Base-by-base conservation (phyloP, 768 basidiomycete genomes). In the Suillus spraguei region DNA sequence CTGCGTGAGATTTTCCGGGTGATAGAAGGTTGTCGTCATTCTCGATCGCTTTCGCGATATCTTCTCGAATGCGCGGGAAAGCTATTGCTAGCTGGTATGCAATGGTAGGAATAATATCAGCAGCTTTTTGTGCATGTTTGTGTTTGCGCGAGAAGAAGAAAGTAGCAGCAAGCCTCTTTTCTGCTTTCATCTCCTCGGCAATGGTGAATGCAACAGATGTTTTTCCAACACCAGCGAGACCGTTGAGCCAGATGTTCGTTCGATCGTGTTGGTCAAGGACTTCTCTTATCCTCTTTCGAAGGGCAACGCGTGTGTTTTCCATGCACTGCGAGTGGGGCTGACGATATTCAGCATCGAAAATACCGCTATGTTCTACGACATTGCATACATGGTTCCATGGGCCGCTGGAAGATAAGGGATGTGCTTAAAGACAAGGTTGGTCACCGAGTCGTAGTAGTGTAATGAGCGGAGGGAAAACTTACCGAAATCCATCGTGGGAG, bases 81-180 rank as follows among this genome's bases (percentile, higher is more conserved):
- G 35, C n/a, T 36, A 42, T 33, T 11, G 68, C 66, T 14, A 69
- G 61, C 35, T 68, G 65, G 36, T 67, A 68, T 5, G 68, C 67
- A 5, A 69, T 59, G 3, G 68, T 68, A 5, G 65, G 65, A 56
- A 69, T 63, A 9, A 69, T 46, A 1, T 53, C 28, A 7, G 52
- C 17, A 17, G 5, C 16, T 32, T 53, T 53, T 33, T 66, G 63
- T 7, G 59, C 61, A 13, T 66, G 65, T 10, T 54, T 61, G 14
- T 63, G 59, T 9, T 60, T 50, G 22, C 62, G 61, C 20, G 68
- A 62, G n/a, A 69, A 69, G 67, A 69, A 69, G 22, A 69, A 69
- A 0, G 63, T 62, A 6, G 65, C 68, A 24, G 62, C 67, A 9
- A 69, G 67, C 42, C 65, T 66, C 14, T 28, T 16, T 3, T 58